Evolutionary conservation across 805 yeast species (phyloP), one percentile per base, ranked within the genome.

Genomic region (Wickerhamomyces chambardii): DNA sequence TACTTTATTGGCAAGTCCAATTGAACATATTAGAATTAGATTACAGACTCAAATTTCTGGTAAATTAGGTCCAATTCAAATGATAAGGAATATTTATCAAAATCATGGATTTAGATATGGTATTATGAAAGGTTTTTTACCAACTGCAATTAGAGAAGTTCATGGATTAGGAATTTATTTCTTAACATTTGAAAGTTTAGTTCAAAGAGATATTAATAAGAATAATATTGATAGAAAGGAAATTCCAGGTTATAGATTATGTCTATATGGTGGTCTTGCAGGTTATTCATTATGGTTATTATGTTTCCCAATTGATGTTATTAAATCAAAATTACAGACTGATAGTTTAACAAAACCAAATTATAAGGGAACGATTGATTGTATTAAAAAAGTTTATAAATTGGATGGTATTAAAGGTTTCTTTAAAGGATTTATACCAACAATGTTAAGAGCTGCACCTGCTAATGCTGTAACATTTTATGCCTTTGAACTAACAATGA

Each of bases 401-500:
- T 64, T 68, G n/a, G 65, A 68, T 35, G 97, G 97, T 19, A 38
- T 76, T 18, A 66, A 66, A 42, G 95, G 95, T 0, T 83, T 92
- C 51, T 84, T 84, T 61, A 80, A 80, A 60, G 99, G 99, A 2
- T 89, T 94, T 54, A 59, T 76, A 15, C 97, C 98, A 28, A 89
- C 97, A 0, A 75, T 92, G 43, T 64, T 92, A 44, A 81, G 99
- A 62, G 97, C 99, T 33, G 95, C 95, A 4, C 98, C 98, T 1
- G 98, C 94, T 4, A 94, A 92, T 55, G 99, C 95, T 29, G 95
- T 94, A 22, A 94, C 98, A 0, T 92, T 92, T 61, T 81, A 86
- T 30, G 87, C 94, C 3, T 92, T 92, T 56, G 99, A 92, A 59
- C 60, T 82, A 34, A 84, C 95, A 5, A 81, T 89, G 83, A 75